These are phyloP conservation scores for Boletus tomentosulus DNA, from an alignment of 768 basidiomycete genomes.

Conservation along the genomic window DNA sequence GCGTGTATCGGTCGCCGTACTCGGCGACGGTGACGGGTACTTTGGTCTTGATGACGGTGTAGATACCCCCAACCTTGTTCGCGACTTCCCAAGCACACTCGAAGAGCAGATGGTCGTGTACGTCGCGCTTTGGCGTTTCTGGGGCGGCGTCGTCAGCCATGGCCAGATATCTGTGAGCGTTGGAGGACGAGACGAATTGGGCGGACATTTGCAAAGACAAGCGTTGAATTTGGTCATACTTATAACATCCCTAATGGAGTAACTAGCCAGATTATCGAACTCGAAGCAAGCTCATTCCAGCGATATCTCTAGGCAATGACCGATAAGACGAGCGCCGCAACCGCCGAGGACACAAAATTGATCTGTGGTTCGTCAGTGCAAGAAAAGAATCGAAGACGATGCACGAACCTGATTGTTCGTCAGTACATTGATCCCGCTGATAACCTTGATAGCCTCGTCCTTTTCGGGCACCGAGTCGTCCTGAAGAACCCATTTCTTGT, in stretches of 20 bases:
- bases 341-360: conserved; percentile 42
- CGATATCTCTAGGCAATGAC: conserved; percentile 26
- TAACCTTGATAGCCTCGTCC: conserved; percentile 50
- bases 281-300: no score
- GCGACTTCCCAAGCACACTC: conserved; percentile 98
- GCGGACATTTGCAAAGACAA: background rate
- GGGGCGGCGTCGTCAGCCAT: conserved; percentile 18
- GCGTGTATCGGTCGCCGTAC: conserved; percentile 91
- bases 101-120: conserved; percentile 78
- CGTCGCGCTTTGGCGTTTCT: conserved; percentile 53
- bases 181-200: background rate
- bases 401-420: conserved; percentile 76
- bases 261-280: conserved; percentile 6
- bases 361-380: conserved; percentile 28
- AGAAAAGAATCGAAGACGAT: background rate
- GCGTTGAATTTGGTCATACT: conserved; percentile 2
- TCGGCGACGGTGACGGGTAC: conserved; percentile 97
- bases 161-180: background rate
- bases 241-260: conserved; percentile 17
- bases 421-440: conserved; percentile 63
- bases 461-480: conserved; percentile 38
- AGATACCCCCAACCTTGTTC: conserved; percentile 98
- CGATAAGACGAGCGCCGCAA: conserved; percentile 36
- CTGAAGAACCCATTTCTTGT: conserved; percentile 59
- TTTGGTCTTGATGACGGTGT: conserved; percentile 99